These are phyloP conservation scores for Scutellaria galericulata DNA, from an alignment of 257 asterid genomes.

Conservation along the genomic window DNA sequence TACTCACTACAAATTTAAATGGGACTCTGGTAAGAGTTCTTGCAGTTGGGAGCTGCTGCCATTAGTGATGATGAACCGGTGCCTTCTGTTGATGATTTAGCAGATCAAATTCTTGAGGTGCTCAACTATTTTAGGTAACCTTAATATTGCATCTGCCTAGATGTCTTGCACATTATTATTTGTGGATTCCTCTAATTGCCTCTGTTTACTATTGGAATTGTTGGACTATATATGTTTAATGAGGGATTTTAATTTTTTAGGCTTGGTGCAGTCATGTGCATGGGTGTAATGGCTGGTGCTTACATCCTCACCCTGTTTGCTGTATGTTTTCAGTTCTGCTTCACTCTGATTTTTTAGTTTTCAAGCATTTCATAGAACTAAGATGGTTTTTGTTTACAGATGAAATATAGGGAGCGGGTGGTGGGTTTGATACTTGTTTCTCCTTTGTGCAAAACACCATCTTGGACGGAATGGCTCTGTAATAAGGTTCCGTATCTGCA, in stretches of 20 bases:
- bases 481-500: conserved; percentile 63
- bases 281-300: conserved; percentile 97
- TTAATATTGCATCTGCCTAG: conserved; percentile 14
- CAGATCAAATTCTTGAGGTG: conserved; percentile 90
- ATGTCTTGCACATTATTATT: not conserved
- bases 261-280: conserved; percentile 93
- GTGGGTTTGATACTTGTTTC: conserved; percentile 91
- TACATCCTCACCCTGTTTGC: conserved; percentile 83
- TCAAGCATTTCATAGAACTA: conserved; percentile 6
- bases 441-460: conserved; percentile 87
- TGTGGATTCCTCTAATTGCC: conserved; percentile 23
- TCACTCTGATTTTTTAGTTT: conserved; percentile 17
- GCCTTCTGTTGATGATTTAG: conserved; percentile 77
- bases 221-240: conserved; percentile 26
- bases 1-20: conserved; percentile 53
- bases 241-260: conserved; percentile 50
- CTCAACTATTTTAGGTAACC: conserved; percentile 84
- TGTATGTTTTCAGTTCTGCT: conserved; percentile 49
- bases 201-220: not conserved
- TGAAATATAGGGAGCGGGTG: conserved; percentile 83
- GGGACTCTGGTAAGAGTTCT: conserved; percentile 79
- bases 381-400: conserved; percentile 49
- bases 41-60: conserved; percentile 97
- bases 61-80: conserved; percentile 56
- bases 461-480: conserved; percentile 92